Percentiles rank a stretch among this genome's conserved stretches.
Evolutionary conservation across 495 filamentous ascomycete species (phyloP).

Genomic region (Friedmanniomyces simplex): DNA sequence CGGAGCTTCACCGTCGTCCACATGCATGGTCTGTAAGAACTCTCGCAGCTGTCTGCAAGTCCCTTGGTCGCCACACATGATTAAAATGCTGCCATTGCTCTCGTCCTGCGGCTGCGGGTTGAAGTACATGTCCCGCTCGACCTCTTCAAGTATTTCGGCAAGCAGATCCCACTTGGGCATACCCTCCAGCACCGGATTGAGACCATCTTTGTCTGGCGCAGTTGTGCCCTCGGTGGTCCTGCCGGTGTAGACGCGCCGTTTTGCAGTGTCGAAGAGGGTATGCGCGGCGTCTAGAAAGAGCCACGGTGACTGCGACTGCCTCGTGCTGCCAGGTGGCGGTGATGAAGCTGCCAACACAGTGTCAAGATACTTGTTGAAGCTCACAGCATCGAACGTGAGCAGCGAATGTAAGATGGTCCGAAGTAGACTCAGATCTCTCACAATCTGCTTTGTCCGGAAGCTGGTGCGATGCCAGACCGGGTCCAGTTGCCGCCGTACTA

Average conservation of each 20-base stretch:
- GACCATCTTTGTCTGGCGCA: conserved; percentile 44
- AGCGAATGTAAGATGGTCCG: conserved; percentile 76
- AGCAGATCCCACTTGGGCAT: conserved; percentile 88
- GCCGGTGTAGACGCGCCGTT: conserved; percentile 76
- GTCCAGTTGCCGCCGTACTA: conserved; percentile 81
- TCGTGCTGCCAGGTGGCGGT: conserved; percentile 76
- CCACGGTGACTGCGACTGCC: conserved; percentile 88
- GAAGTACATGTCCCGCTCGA: conserved; percentile 82
- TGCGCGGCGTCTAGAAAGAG: conserved; percentile 92
- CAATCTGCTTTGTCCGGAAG: conserved; percentile 89
- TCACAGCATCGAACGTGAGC: conserved; percentile 80
- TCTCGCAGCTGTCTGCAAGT: conserved; percentile 86
- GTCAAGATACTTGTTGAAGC: conserved; percentile 86
- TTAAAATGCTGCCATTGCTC: conserved; percentile 79
- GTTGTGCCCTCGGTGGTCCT: conserved; percentile 39
- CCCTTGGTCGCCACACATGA: conserved; percentile 88
- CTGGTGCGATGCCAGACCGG: conserved; percentile 96
- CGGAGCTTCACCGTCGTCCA: conserved; percentile 24
- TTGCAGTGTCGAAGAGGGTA: conserved; percentile 85
- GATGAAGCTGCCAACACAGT: conserved; percentile 85
- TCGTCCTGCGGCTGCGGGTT: conserved; percentile 66
- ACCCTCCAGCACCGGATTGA: conserved; percentile 87
- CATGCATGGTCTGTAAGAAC: conserved; percentile 74
- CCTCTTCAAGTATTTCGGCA: conserved; percentile 80
- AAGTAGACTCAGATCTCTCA: conserved; percentile 74